Base-by-base conservation (phyloP, 2,329 filamentous ascomycete species). In the Aspergillus clavatus region DNA sequence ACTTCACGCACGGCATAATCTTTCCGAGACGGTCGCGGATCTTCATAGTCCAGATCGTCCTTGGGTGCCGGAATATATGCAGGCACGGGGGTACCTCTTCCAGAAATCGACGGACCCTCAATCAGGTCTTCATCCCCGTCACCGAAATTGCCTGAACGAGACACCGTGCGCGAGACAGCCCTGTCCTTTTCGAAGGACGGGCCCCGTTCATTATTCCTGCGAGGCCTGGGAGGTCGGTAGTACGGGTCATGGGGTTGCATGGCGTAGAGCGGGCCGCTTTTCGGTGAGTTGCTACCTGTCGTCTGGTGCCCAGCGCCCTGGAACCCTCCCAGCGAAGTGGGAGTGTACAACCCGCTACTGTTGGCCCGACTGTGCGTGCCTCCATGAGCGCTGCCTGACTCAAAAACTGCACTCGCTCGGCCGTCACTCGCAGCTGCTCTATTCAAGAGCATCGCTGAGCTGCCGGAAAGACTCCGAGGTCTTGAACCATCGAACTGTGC, bases 1-100 rank as follows among this genome's bases (percentile, higher is more conserved):
- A 94, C 89, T 67, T 98, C 93, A 45, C 93, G 84, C 1, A 91
- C 93, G 2, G 90, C 85, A 62, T 97, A 97, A 61, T 98, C 91
- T 1, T 86, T 84, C 38, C 82, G 77, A 81, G 83, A 46, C 69
- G 72, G 53, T 56, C 65, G 51, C 52, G 68, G 65, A 40, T 77
- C 72, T 14, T 75, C 72, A 6, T 76, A 67, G 36, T 77, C 75
- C n/a, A 77, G 72, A 46, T 82, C 78, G 11, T 78, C 78, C 48
- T 68, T 69, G n/a, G 70, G 64, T 7, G 71, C 70, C 16, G 75
- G 72, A 23, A 81, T 61, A 56, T 80, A 79, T 5, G 77, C 78
- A 26, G 78, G 72, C 7, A 70, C 60, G n/a, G 76, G 75, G 2
- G 76, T 76, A 12, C 59, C 71, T 43, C 74, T 60, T 23, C 70